These are phyloP conservation scores for Alopecurus myosuroides DNA, from an alignment of 176 grass and related monocot genomes.

Conservation along the genomic window DNA sequence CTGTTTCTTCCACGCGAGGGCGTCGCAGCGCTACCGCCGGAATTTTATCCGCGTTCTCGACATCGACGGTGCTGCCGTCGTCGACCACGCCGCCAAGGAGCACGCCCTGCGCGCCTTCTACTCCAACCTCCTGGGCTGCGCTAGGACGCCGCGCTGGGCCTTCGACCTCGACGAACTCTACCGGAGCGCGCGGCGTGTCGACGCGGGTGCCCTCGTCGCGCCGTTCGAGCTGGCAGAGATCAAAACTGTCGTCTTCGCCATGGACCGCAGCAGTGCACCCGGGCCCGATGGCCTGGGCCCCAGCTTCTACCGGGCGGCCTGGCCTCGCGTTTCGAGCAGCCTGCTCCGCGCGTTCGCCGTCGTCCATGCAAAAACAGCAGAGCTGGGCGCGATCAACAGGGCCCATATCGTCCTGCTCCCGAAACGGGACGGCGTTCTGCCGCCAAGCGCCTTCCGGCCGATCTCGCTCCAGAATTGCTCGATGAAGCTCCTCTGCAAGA, in stretches of 20 bases:
- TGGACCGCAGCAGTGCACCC: not conserved
- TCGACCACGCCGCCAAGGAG: not conserved
- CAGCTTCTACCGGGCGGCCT: too few species aligned
- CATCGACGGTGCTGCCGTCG: not conserved
- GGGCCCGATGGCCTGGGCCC: not conserved
- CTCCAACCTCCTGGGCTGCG: not conserved
- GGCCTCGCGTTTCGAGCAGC: too few species aligned
- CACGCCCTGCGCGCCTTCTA: not conserved
- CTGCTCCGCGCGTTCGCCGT: too few species aligned
- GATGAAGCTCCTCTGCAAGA: too few species aligned
- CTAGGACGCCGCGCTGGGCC: not conserved
- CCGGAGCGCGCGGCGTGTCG: not conserved
- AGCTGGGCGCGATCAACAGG: too few species aligned
- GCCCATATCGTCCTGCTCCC: too few species aligned
- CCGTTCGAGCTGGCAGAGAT: not conserved
- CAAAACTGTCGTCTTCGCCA: accelerated
- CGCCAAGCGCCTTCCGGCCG: too few species aligned
- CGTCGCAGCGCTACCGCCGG: accelerated
- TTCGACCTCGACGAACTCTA: not conserved
- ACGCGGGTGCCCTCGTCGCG: accelerated
- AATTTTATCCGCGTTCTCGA: too few species aligned
- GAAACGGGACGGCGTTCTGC: too few species aligned
- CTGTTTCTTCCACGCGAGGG: too few species aligned
- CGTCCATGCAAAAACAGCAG: too few species aligned
- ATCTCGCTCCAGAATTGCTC: too few species aligned